Percentiles rank a stretch among this genome's conserved stretches.
Conservation (phyloP, 2,329 filamentous ascomycete species). For the Sclerotinia nivalis region DNA sequence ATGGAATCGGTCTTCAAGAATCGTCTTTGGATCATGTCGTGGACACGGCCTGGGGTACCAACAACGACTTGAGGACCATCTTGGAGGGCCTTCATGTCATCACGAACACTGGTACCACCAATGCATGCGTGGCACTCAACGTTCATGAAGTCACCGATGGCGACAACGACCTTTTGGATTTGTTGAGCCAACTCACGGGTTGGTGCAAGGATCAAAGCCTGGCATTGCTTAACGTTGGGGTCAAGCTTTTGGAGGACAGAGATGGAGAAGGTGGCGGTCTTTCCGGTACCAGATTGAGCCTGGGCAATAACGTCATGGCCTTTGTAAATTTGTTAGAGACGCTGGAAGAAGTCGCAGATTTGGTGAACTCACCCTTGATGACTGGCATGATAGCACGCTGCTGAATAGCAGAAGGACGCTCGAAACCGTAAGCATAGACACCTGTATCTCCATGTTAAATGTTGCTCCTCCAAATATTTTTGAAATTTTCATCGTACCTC, state of each 20-base stretch:
- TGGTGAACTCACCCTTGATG: conserved; percentile 79
- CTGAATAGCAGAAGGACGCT: conserved; percentile 99
- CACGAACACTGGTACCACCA: conserved; percentile 95
- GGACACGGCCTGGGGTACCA: conserved; percentile 96
- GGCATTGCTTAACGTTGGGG: conserved; percentile 89
- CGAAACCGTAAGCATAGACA: conserved; percentile 99
- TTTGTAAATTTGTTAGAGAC: conserved; percentile 43
- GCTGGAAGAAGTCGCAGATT: conserved; percentile 21
- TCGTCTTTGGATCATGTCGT: conserved; percentile 99
- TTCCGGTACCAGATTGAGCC: conserved; percentile 99
- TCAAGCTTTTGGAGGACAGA: conserved; percentile 99
- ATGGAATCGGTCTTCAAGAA: conserved; percentile 96
- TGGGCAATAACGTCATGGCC: conserved; percentile 99
- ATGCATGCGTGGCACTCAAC: conserved; percentile 99
- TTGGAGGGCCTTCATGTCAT: conserved; percentile 97
- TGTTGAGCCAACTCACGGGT: conserved; percentile 98
- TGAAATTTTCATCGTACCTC: conserved; percentile 60
- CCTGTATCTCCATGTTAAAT: conserved; percentile 45
- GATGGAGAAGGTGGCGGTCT: conserved; percentile 99
- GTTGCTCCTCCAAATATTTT: conserved; percentile 21
- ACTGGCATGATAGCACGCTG: conserved; percentile 99
- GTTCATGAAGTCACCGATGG: conserved; percentile 99
- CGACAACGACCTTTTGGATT: conserved; percentile 99
- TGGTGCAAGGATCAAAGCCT: conserved; percentile 96
- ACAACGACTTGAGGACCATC: conserved; percentile 97